Evolutionary conservation across 176 grass and related monocot species (phyloP), one percentile per base, ranked within the genome.

Genomic region (Musa acuminata): DNA sequence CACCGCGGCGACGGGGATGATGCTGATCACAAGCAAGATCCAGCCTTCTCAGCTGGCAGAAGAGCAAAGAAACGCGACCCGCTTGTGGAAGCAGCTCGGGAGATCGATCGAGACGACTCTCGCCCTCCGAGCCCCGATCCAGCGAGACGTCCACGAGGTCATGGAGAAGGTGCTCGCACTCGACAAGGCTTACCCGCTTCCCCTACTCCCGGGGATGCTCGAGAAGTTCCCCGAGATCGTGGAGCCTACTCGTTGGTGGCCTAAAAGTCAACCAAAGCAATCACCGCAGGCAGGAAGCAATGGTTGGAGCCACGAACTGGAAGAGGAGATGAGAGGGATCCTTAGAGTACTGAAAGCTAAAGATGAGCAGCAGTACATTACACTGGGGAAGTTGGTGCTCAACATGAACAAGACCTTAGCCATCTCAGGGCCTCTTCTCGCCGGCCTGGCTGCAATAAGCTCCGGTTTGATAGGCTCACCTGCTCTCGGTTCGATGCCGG

Each of bases 171-270:
- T 84, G 55, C 53, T 84, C 58, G 82, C 76, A 2, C 82, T 84
- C 17, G 70, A 84, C 20, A 84, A 84, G 55, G 82, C 82, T 29
- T 84, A 84, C 58, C 82, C 82, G 6, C 74, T 80, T 66, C 76
- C 76, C 13, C 73, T 84, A 22, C 59, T 84, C 0, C 77, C 77
- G 0, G 83, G 72, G 7, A 84, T 84, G 83, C 77, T 84, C 1
- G 83, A 84, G 62, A 84, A 84, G 76, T 84, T 80, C 60, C n/a
- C 83, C 0, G 71, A 69, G 52, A 53, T 72, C 13, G 72, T 84
- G 26, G 83, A 84, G 50, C 83, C 83, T 2, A 75, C 83, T 52
- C 67, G 71, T 29, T 84, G 83, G 83, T 84, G 83, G 83, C 83
- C 83, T 0, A 84, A 68, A 62, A 64, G 23, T 25, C 51, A 84